Evolutionary conservation across 2,329 filamentous ascomycete genomes (phyloP).

Genomic region (Sporothrix variecibatus): DNA sequence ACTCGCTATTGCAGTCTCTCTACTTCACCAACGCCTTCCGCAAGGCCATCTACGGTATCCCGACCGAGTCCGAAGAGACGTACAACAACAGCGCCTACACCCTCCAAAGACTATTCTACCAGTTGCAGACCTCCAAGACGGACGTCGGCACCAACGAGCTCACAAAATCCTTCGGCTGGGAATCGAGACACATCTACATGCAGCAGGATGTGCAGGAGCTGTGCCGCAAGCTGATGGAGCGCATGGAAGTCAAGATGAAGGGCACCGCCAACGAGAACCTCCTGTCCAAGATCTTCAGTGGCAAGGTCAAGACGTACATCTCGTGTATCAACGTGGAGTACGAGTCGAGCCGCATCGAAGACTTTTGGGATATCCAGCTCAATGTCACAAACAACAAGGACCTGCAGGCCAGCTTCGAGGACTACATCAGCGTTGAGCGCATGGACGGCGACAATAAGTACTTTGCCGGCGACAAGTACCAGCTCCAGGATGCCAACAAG

Average conservation of each 20-base stretch:
- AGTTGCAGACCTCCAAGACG: constrained; percentile 79
- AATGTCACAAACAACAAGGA: constrained; percentile 95
- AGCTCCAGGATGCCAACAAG: constrained; percentile 94
- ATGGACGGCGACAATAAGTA: constrained; percentile 99
- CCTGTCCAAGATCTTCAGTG: constrained; percentile 87
- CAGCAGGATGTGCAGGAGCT: constrained; percentile 98
- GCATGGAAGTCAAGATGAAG: constrained; percentile 97
- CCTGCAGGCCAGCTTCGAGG: constrained; percentile 89
- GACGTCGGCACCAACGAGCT: constrained; percentile 91
- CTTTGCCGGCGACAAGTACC: constrained; percentile 84
- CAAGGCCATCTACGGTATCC: constrained; percentile 97
- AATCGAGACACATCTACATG: constrained; percentile 95
- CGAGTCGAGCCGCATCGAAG: constrained; percentile 91
- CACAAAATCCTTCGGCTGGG: constrained; percentile 97
- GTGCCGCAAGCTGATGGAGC: constrained; percentile 94
- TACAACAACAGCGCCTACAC: constrained; percentile 89
- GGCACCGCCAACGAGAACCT: constrained; percentile 89
- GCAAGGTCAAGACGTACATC: constrained; percentile 98
- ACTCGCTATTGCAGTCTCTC: constrained; percentile 79
- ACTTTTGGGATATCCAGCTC: constrained; percentile 98
- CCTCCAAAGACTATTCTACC: constrained; percentile 90
- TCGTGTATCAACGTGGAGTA: constrained; percentile 98
- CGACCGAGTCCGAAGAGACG: constrained; percentile 80
- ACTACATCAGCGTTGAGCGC: constrained; percentile 95
- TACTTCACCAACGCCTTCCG: constrained; percentile 92